These are phyloP conservation scores for Vinca minor DNA, from an alignment of 257 asterid species.

Conservation along the genomic window DNA sequence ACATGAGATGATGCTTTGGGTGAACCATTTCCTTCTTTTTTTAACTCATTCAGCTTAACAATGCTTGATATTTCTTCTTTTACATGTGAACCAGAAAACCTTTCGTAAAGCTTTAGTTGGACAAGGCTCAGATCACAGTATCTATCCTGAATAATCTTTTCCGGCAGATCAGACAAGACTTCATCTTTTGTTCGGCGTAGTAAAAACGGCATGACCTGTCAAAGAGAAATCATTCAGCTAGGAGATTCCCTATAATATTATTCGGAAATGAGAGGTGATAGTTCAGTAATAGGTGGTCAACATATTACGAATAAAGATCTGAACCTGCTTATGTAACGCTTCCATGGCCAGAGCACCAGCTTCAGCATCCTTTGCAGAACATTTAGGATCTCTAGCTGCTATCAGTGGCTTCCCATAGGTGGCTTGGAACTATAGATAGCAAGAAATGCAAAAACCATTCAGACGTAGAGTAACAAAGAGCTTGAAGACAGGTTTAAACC, in stretches of 20 bases:
- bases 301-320: slow-evolving; percentile 2
- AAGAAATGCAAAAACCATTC: slow-evolving; percentile 16
- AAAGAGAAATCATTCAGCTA: slow-evolving; percentile 26
- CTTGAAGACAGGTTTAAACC: background rate
- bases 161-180: slow-evolving; percentile 96
- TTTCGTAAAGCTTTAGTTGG: slow-evolving; percentile 83
- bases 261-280: background rate
- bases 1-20: slow-evolving; percentile 92
- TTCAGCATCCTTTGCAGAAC: slow-evolving; percentile 97
- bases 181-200: slow-evolving; percentile 95
- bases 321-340: slow-evolving; percentile 98
- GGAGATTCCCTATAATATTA: background rate
- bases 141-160: slow-evolving; percentile 96
- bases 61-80: slow-evolving; percentile 75
- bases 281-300: background rate
- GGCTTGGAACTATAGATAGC: slow-evolving; percentile 72
- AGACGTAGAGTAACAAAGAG: background rate
- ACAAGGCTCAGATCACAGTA: slow-evolving; percentile 94
- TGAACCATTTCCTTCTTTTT: slow-evolving; percentile 35
- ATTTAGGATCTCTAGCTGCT: slow-evolving; percentile 94
- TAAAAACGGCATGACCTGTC: slow-evolving; percentile 95
- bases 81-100: slow-evolving; percentile 91
- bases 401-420: slow-evolving; percentile 87
- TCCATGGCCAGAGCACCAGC: slow-evolving; percentile 97
- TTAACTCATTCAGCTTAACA: slow-evolving; percentile 62